Conservation (phyloP, 306 rosid species). For the Inga leiocalycina region DNA sequence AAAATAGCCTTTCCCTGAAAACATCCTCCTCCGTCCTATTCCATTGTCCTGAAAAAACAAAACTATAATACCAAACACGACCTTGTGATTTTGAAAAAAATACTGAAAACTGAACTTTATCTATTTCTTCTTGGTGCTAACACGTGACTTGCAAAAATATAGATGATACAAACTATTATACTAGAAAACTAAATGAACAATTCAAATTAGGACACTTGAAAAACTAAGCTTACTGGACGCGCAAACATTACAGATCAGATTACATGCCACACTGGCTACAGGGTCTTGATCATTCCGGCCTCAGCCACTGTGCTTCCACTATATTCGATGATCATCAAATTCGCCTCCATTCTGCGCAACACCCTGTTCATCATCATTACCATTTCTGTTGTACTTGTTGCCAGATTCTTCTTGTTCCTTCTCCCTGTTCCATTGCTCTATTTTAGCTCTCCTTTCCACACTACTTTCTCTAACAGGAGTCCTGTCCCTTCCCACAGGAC, state of each 20-base stretch:
- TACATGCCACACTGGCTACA: slow-evolving; percentile 6
- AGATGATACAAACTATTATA: slow-evolving; percentile 42
- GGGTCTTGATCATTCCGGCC: slow-evolving; percentile 12
- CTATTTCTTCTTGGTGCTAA: slow-evolving; percentile 1
- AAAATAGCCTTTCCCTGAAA: neutral
- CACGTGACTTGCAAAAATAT: slow-evolving; percentile 43
- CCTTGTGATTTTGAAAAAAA: neutral
- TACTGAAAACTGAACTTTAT: slow-evolving; percentile 23
- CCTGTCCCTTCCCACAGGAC: slow-evolving; percentile 77
- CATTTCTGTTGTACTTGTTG: slow-evolving; percentile 37
- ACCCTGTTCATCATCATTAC: slow-evolving; percentile 46
- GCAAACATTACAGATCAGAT: slow-evolving; percentile 11
- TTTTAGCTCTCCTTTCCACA: slow-evolving; percentile 92
- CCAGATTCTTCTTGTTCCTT: slow-evolving; percentile 61
- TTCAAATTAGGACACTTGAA: slow-evolving; percentile 12
- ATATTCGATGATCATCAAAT: slow-evolving; percentile 51
- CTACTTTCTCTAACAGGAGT: slow-evolving; percentile 87
- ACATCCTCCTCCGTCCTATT: neutral
- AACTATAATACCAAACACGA: neutral
- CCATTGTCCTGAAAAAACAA: neutral
- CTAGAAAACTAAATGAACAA: slow-evolving; percentile 31
- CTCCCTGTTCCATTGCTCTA: slow-evolving; percentile 97
- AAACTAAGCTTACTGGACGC: slow-evolving; percentile 26
- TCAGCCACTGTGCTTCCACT: slow-evolving; percentile 40
- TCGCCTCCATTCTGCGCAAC: slow-evolving; percentile 51